Conservation (phyloP, 2,329 filamentous ascomycete species). For the Sphaerulina vaccinii region DNA sequence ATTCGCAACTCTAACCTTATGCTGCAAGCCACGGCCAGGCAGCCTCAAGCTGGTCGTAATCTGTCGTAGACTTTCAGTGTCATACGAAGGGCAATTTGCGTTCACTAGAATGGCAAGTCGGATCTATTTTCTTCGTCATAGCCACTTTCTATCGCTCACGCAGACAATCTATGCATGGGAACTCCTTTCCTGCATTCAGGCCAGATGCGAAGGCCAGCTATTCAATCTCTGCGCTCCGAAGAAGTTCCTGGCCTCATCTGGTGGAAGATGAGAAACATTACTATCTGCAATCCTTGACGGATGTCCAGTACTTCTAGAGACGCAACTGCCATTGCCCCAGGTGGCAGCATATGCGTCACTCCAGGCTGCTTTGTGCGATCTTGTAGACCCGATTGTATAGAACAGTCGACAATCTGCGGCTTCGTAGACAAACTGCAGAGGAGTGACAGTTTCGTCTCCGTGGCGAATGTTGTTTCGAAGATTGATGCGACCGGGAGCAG, state of each 20-base stretch:
- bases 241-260: background rate
- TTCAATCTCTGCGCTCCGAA: background rate
- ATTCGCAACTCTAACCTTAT: too few relatives aligned
- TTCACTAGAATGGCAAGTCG: too few relatives aligned
- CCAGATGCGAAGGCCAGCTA: background rate
- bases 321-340: background rate
- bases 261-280: background rate
- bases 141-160: too few relatives aligned
- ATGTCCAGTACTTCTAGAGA: background rate
- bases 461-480: conserved; percentile 38
- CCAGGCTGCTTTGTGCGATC: background rate
- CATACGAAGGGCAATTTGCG: too few relatives aligned
- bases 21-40: too few relatives aligned
- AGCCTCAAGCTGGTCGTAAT: too few relatives aligned
- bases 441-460: conserved; percentile 32
- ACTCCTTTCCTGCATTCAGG: too few relatives aligned
- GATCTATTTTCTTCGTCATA: too few relatives aligned
- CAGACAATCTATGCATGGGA: too few relatives aligned
- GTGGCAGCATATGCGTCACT: background rate
- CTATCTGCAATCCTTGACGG: background rate
- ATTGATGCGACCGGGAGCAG: conserved; percentile 37
- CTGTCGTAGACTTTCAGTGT: too few relatives aligned
- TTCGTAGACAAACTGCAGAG: conserved; percentile 44
- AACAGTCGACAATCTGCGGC: conserved; percentile 44
- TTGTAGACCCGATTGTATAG: conserved; percentile 32